Percentiles rank a stretch among this genome's conserved stretches.
Conservation (phyloP, 768 basidiomycete species). For the Russula compacta region DNA sequence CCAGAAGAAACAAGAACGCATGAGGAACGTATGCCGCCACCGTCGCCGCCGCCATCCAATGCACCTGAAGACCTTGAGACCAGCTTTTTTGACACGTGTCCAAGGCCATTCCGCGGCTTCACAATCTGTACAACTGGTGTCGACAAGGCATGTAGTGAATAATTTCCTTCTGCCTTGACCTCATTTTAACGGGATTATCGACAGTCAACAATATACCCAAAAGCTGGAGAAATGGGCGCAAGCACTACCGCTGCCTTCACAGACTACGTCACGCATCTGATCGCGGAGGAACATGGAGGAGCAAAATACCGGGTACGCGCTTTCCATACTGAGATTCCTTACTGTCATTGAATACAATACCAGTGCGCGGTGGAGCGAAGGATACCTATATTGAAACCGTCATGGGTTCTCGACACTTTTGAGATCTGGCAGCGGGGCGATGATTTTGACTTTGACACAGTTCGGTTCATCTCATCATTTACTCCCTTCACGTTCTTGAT, state of each 20-base stretch:
- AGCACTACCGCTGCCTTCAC: conserved; percentile 62
- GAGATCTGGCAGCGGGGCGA: conserved; percentile 71
- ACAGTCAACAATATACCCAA: conserved; percentile 62
- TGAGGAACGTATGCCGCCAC: conserved; percentile 25
- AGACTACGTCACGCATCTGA: conserved; percentile 77
- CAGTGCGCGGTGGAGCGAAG: conserved; percentile 78
- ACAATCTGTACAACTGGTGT: conserved; percentile 70
- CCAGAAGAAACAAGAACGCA: conserved; percentile 18
- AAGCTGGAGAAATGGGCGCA: conserved; percentile 75
- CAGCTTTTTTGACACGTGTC: conserved; percentile 30
- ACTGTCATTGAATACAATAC: neutral
- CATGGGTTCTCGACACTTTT: conserved; percentile 71
- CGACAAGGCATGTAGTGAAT: conserved; percentile 53
- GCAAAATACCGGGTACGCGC: conserved; percentile 68
- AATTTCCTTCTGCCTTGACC: neutral
- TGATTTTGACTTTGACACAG: conserved; percentile 61
- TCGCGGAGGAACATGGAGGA: conserved; percentile 73
- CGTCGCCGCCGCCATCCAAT: conserved; percentile 32
- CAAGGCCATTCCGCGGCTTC: conserved; percentile 58
- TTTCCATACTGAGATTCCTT: neutral
- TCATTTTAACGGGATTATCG: neutral
- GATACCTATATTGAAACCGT: conserved; percentile 68
- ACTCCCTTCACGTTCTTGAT: neutral
- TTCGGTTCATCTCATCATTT: conserved; percentile 22
- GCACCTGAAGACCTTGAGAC: conserved; percentile 19